phyloP scores from a whole-genome alignment of 129 eudicot genomes.

The Silybum marianum region DNA sequence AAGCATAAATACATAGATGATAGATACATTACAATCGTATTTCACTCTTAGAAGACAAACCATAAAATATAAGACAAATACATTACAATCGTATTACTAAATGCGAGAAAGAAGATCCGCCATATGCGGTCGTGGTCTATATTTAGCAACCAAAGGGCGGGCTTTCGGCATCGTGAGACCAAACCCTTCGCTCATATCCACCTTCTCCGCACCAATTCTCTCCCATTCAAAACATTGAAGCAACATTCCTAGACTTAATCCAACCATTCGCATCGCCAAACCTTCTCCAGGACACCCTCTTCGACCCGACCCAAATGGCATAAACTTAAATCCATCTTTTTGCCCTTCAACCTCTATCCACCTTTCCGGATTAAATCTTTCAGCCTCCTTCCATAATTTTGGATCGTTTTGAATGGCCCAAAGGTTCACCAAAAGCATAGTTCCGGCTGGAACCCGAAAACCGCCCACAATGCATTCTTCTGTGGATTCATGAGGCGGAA shows the following conservation, averaged over 20 bases:
- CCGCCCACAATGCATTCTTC: constrained; percentile 49
- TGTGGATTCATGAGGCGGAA: constrained; percentile 56
- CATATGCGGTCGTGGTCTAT: constrained; percentile 33
- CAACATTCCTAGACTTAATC: constrained; percentile 40
- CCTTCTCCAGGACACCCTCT: constrained; percentile 55
- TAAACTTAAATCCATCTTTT: constrained; percentile 39
- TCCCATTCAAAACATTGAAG: constrained; percentile 54
- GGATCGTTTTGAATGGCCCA: constrained; percentile 54
- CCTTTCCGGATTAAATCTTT: constrained; percentile 43
- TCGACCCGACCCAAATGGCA: constrained; percentile 57
- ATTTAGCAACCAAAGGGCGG: constrained; percentile 37
- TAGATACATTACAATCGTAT: no score
- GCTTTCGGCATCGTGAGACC: constrained; percentile 48
- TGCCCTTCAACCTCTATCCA: constrained; percentile 28
- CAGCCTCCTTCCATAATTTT: constrained; percentile 40
- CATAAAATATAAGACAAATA: no score
- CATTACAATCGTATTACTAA: no score
- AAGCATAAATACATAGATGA: no score
- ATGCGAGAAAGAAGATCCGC: constrained; percentile 30
- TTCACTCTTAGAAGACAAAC: no score
- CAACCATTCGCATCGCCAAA: constrained; percentile 38
- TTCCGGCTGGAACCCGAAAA: constrained; percentile 40
- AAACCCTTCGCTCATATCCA: constrained; percentile 44
- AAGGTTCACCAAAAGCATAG: constrained; percentile 51
- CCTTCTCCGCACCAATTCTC: constrained; percentile 36